Percentiles rank a stretch among this genome's conserved stretches.
Evolutionary conservation across 2,329 filamentous ascomycete species (phyloP).

Genomic region (Fusarium redolens): DNA sequence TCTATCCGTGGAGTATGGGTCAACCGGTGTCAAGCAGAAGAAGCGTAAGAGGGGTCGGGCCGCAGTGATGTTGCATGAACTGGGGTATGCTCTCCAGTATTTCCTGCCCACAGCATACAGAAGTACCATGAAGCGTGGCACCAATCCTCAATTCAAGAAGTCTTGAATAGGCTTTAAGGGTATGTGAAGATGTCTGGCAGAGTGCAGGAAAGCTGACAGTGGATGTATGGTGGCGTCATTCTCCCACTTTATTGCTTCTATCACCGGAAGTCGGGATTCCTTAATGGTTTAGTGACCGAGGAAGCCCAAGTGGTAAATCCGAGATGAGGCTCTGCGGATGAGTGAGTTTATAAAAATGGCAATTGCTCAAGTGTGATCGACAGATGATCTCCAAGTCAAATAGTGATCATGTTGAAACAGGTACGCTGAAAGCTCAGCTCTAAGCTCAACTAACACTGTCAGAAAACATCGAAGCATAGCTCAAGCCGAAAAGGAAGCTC

Average conservation of each 20-base stretch:
- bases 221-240: conserved; percentile 34
- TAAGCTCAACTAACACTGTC: conserved; percentile 8
- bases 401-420: conserved; percentile 17
- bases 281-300: conserved; percentile 16
- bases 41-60: conserved; percentile 24
- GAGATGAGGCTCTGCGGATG: conserved; percentile 37
- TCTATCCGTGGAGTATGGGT: not conserved
- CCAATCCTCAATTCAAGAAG: conserved; percentile 6
- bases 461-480: conserved; percentile 19
- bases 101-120: conserved; percentile 1
- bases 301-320: conserved; percentile 37
- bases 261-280: not conserved
- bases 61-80: conserved; percentile 24
- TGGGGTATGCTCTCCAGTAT: conserved; percentile 12
- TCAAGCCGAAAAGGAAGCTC: conserved; percentile 20
- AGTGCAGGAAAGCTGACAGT: conserved; percentile 21
- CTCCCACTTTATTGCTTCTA: conserved; percentile 1
- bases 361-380: not conserved
- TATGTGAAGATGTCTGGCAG: conserved; percentile 13
- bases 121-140: conserved; percentile 25
- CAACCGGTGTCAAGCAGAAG: conserved; percentile 21
- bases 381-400: not conserved
- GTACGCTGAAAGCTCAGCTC: not conserved
- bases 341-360: conserved; percentile 34
- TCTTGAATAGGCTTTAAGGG: not conserved